phyloP scores from a whole-genome alignment of 2,329 filamentous ascomycete genomes.

The Esteya vermicola region DNA sequence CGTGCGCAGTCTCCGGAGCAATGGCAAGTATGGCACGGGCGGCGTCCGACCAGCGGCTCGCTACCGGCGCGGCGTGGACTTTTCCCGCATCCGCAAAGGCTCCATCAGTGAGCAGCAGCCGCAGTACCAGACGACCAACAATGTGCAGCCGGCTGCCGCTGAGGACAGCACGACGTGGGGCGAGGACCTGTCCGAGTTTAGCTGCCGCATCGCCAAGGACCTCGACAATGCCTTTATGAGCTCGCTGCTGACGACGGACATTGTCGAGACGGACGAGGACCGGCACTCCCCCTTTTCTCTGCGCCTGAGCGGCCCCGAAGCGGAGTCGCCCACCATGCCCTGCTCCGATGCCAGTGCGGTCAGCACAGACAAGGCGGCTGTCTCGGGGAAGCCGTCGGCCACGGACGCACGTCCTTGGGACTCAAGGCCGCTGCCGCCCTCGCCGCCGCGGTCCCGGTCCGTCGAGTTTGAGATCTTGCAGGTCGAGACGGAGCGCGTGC shows the following conservation, averaged over 20 bases:
- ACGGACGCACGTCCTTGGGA: conserved; percentile 21
- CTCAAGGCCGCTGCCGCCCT: conserved; percentile 34
- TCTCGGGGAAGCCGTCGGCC: not conserved
- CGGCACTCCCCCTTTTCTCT: conserved; percentile 28
- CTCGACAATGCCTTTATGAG: conserved; percentile 88
- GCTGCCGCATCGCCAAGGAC: conserved; percentile 71
- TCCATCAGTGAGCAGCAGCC: conserved; percentile 9
- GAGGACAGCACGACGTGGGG: conserved; percentile 23
- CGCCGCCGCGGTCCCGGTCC: conserved; percentile 21
- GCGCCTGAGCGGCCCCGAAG: conserved; percentile 19
- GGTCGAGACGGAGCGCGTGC: conserved; percentile 7
- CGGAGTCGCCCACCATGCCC: conserved; percentile 3
- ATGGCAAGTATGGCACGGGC: conserved; percentile 20
- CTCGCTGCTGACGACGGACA: conserved; percentile 24
- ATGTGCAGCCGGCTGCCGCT: not conserved
- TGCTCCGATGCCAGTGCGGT: too few species aligned
- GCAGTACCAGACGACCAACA: not conserved
- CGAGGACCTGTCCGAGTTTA: conserved; percentile 73
- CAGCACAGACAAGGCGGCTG: too few species aligned
- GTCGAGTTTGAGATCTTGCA: conserved; percentile 13
- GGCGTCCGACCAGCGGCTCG: conserved; percentile 28
- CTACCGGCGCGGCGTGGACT: conserved; percentile 40
- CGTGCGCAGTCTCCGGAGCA: conserved; percentile 8
- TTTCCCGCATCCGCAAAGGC: conserved; percentile 32
- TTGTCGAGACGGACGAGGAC: conserved; percentile 11